phyloP scores from a whole-genome alignment of 78 protist genomes.

The Pigoraptor vietnamica region DNA sequence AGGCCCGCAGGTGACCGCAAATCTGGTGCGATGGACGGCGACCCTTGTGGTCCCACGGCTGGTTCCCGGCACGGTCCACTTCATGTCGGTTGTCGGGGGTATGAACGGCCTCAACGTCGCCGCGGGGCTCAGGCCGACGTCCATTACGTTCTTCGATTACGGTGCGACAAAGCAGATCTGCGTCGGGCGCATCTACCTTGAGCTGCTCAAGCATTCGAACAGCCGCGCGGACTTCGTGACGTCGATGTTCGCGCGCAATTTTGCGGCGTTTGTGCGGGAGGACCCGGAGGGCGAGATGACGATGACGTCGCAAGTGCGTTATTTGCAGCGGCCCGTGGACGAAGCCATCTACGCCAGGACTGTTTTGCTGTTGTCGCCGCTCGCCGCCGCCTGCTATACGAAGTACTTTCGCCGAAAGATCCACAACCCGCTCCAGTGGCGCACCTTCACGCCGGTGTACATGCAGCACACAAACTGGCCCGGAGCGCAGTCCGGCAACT shows the following conservation, averaged over 20 bases:
- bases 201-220: background rate
- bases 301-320: background rate
- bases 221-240: background rate
- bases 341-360: background rate
- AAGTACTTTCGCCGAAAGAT: background rate
- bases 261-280: background rate
- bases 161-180: background rate
- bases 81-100: background rate
- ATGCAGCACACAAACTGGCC: background rate
- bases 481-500: background rate
- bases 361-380: too few species aligned
- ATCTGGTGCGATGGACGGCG: background rate
- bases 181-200: background rate
- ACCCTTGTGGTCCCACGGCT: too few species aligned
- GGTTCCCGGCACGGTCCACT: background rate
- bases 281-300: background rate
- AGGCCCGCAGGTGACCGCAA: background rate
- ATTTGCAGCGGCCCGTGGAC: background rate
- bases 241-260: background rate
- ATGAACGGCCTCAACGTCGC: background rate
- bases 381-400: background rate
- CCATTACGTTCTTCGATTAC: background rate
- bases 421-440: background rate
- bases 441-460: background rate
- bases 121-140: background rate